Conservation (phyloP, 2,329 filamentous ascomycete genomes). For the Ceratocystis diversiconidia region DNA sequence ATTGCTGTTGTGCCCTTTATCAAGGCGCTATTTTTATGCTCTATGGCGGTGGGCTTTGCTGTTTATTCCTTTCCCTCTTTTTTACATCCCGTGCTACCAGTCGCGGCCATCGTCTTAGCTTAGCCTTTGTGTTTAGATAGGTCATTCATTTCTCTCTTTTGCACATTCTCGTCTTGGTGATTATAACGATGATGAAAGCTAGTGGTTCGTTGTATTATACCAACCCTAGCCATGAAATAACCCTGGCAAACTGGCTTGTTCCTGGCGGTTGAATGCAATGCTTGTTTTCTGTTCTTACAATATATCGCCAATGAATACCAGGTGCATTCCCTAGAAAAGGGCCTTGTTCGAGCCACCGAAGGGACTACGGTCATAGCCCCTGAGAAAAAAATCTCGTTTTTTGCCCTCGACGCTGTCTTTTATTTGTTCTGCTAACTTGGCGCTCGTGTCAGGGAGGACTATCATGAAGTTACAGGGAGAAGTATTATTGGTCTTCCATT, state of each 20-base stretch:
- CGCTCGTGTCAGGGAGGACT: neutral
- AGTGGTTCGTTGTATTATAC: neutral
- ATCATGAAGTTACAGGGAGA: neutral
- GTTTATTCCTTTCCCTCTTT: slow-evolving; percentile 2
- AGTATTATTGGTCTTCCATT: slow-evolving; percentile 2
- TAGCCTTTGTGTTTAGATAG: slow-evolving; percentile 1
- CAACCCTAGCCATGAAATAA: neutral
- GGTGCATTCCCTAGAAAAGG: neutral
- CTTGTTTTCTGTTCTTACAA: neutral
- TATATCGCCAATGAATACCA: neutral
- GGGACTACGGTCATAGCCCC: neutral
- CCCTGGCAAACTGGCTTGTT: neutral
- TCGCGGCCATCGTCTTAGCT: slow-evolving; percentile 3
- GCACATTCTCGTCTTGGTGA: neutral
- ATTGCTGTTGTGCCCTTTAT: slow-evolving; percentile 1
- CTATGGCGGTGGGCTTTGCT: slow-evolving; percentile 4
- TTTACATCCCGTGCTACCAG: neutral
- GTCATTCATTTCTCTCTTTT: slow-evolving; percentile 1
- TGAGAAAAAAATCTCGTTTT: neutral
- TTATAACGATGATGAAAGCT: neutral
- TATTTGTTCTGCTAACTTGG: neutral
- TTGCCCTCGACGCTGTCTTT: neutral
- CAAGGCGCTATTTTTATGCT: neutral
- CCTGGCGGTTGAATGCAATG: neutral
- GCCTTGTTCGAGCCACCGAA: neutral